A percentile compares a stretch with the other conserved stretches of the same genome.
phyloP scores from a whole-genome alignment of 441 rosid species.

The Eruca vesicaria region DNA sequence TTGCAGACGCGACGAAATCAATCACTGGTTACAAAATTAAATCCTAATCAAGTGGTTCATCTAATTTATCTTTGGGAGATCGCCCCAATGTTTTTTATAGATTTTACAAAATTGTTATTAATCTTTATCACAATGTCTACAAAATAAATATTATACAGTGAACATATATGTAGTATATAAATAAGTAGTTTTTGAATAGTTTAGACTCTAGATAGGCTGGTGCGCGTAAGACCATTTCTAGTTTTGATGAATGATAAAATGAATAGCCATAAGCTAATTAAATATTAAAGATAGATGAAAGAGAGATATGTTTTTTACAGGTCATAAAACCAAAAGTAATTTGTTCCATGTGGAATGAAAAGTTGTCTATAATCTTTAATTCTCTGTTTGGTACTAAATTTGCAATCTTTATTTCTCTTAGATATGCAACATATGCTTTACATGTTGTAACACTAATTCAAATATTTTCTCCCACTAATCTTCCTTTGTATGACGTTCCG shows the following conservation, averaged over 20 bases:
- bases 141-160: background rate
- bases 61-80: background rate
- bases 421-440: background rate
- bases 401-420: background rate
- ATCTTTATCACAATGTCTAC: background rate
- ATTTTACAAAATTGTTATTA: background rate
- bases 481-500: background rate
- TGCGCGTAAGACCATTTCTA: background rate
- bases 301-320: background rate
- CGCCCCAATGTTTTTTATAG: background rate
- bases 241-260: background rate
- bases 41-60: background rate
- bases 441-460: too few species aligned
- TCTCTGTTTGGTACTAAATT: too few species aligned
- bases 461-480: background rate
- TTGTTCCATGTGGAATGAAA: background rate
- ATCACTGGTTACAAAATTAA: background rate
- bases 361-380: background rate
- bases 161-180: background rate
- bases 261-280: too few species aligned
- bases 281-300: background rate
- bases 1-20: background rate
- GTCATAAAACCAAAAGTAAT: background rate
- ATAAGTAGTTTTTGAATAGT: background rate
- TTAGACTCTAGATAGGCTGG: background rate